Evolutionary conservation across 2,329 filamentous ascomycete genomes (phyloP).

Genomic region (Tolypocladium tropicale): DNA sequence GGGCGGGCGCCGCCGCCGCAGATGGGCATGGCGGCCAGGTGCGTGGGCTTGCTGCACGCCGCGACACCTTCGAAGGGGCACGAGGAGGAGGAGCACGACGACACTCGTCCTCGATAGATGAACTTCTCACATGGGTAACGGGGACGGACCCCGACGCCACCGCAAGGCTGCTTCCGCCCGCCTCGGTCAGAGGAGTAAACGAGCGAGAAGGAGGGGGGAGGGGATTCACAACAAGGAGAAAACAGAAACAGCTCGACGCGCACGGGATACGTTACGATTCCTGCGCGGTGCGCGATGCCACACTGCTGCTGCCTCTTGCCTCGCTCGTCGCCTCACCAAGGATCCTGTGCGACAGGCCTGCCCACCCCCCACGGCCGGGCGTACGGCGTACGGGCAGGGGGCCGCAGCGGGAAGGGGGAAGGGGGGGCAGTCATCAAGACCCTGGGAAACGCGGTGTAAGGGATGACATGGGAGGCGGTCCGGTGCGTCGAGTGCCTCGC

Average conservation of each 20-base stretch:
- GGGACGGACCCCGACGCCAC: background rate
- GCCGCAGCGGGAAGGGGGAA: background rate
- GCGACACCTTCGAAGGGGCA: background rate
- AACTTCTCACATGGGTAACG: background rate
- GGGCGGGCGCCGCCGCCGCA: background rate
- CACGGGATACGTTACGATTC: background rate
- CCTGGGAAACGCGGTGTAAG: background rate
- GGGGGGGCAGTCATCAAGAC: background rate
- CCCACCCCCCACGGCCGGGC: background rate
- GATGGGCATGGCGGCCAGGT: background rate
- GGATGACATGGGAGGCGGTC: background rate
- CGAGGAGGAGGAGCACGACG: background rate
- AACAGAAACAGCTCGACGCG: background rate
- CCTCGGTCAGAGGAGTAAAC: background rate
- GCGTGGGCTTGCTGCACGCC: background rate
- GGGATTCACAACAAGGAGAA: background rate
- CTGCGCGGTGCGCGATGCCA: background rate
- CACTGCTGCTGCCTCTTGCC: background rate
- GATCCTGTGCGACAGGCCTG: background rate
- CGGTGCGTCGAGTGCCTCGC: background rate
- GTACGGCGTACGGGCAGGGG: too few species aligned
- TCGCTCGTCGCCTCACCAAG: background rate
- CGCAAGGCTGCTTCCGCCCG: background rate
- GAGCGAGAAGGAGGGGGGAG: background rate
- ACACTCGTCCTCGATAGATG: background rate